phyloP scores from a whole-genome alignment of 192 early-diverging fungal species.

The Linnemannia hyalina region DNA sequence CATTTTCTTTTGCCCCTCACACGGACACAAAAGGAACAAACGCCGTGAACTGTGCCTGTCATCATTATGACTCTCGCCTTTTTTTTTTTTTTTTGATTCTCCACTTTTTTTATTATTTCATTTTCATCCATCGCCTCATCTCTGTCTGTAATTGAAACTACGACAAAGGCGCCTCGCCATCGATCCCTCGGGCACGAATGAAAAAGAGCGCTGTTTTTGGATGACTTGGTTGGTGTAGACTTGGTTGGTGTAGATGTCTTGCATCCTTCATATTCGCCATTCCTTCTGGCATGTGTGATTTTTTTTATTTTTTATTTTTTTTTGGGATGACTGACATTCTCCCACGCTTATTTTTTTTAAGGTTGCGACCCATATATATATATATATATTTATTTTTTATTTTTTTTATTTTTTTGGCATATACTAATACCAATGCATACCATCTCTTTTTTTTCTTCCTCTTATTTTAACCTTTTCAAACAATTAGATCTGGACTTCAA shows the following conservation, averaged over 20 bases:
- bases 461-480: neutral
- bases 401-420: constrained; percentile 16
- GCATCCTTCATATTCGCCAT: neutral
- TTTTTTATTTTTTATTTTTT: neutral
- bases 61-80: constrained; percentile 4
- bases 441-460: constrained; percentile 1
- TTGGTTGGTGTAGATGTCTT: neutral
- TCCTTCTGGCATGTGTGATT: neutral
- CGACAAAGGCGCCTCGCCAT: neutral
- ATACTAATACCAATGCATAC: neutral
- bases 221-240: neutral
- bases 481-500: constrained; percentile 92
- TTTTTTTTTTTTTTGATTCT: neutral
- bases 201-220: neutral
- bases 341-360: constrained; percentile 33
- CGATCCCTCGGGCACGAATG: neutral
- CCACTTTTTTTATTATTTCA: neutral
- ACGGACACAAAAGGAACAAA: neutral
- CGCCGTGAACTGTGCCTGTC: neutral
- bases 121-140: neutral
- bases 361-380: neutral
- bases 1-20: neutral
- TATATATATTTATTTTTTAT: neutral
- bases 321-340: constrained; percentile 14
- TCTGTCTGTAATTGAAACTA: neutral